These are phyloP conservation scores for Galerina marginata DNA, from an alignment of 768 basidiomycete genomes.

Conservation along the genomic window DNA sequence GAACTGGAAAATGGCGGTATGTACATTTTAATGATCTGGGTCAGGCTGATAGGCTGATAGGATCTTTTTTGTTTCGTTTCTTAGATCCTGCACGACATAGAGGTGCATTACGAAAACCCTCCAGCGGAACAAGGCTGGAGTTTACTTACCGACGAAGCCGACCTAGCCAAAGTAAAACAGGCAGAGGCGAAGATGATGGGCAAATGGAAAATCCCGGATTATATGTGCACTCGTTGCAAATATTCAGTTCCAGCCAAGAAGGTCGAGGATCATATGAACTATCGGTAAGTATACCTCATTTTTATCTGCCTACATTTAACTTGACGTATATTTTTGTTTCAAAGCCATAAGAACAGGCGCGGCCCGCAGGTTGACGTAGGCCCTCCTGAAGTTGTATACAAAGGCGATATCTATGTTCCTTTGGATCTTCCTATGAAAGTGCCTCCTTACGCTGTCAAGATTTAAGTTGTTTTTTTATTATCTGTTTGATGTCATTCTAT, in stretches of 20 bases:
- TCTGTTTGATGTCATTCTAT: no score
- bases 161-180: slow-evolving; percentile 10
- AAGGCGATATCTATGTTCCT: slow-evolving; percentile 1
- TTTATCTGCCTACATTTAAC: background rate
- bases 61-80: background rate
- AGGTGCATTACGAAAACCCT: slow-evolving; percentile 26
- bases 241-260: background rate
- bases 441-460: slow-evolving; percentile 20
- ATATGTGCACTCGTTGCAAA: background rate
- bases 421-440: slow-evolving; percentile 18
- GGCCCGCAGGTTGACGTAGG: background rate
- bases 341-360: background rate
- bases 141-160: slow-evolving; percentile 15
- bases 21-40: slow-evolving; percentile 1
- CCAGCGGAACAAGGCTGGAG: slow-evolving; percentile 16
- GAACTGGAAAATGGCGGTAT: slow-evolving; percentile 39
- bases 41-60: background rate
- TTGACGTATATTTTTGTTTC: background rate
- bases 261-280: background rate
- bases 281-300: background rate
- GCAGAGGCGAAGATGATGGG: slow-evolving; percentile 9
- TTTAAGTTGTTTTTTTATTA: background rate
- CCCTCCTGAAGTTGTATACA: background rate
- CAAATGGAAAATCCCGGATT: background rate
- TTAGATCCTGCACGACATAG: slow-evolving; percentile 35